These are phyloP conservation scores for Stachybotrys chlorohalonatus DNA, from an alignment of 2,329 filamentous ascomycete species.

Conservation along the genomic window DNA sequence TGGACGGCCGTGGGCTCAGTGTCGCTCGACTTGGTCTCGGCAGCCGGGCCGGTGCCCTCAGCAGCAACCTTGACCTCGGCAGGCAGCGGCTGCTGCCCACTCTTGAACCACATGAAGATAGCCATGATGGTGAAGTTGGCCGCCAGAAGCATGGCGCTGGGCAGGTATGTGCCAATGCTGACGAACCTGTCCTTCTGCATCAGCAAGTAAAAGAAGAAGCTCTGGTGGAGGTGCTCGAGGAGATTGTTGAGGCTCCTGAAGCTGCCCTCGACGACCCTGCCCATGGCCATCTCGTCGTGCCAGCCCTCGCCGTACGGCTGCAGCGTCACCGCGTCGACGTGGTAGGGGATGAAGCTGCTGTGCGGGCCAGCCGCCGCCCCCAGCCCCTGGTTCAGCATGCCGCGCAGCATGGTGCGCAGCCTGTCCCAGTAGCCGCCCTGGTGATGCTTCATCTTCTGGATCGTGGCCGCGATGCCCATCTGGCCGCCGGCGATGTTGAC, in stretches of 20 bases:
- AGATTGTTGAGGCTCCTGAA: constrained; percentile 94
- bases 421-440: constrained; percentile 71
- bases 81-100: constrained; percentile 40
- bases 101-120: constrained; percentile 87
- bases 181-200: constrained; percentile 91
- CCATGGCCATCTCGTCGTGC: constrained; percentile 97
- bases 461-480: constrained; percentile 75
- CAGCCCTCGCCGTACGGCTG: constrained; percentile 85
- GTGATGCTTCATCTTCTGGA: constrained; percentile 86
- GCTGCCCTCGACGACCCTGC: constrained; percentile 78
- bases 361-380: constrained; percentile 86
- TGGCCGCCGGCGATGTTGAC: constrained; percentile 81
- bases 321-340: constrained; percentile 90
- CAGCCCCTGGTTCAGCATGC: constrained; percentile 86
- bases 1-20: constrained; percentile 8
- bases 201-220: constrained; percentile 97
- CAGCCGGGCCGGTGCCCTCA: constrained; percentile 6
- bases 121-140: constrained; percentile 94
- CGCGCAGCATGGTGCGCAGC: constrained; percentile 78
- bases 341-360: constrained; percentile 94
- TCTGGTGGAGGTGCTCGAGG: constrained; percentile 93
- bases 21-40: constrained; percentile 19
- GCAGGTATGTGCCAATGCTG: constrained; percentile 94
- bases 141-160: constrained; percentile 94
- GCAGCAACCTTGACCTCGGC: constrained; percentile 1